phyloP scores from a whole-genome alignment of 257 asterid species.

The Scutellaria baicalensis region DNA sequence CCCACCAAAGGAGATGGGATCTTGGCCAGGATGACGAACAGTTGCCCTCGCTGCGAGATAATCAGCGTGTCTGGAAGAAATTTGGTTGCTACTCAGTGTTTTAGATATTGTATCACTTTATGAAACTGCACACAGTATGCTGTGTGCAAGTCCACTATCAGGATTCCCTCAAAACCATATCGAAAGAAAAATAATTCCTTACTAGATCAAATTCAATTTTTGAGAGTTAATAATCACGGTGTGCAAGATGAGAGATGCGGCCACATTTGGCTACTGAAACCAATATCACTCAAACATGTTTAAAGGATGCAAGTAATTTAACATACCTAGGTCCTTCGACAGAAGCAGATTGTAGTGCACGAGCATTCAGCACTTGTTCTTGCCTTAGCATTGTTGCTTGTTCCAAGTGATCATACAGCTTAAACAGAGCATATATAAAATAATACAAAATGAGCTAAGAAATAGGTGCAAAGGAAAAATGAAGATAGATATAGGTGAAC shows the following conservation, averaged over 20 bases:
- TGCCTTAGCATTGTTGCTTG: not conserved
- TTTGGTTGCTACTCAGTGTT: constrained; percentile 62
- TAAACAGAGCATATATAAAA: constrained; percentile 41
- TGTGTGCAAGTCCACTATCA: constrained; percentile 28
- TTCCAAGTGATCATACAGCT: constrained; percentile 68
- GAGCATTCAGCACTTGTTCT: constrained; percentile 54
- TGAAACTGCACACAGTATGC: constrained; percentile 35
- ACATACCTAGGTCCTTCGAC: constrained; percentile 81
- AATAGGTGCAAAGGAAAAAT: not conserved
- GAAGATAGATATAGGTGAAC: not conserved
- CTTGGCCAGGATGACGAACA: constrained; percentile 64
- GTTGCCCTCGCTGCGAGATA: constrained; percentile 75
- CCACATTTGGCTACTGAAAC: constrained; percentile 10
- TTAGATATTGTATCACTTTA: constrained; percentile 32
- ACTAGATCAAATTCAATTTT: constrained; percentile 5
- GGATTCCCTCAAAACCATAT: constrained; percentile 13
- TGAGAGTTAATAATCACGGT: constrained; percentile 1
- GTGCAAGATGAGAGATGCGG: constrained; percentile 1
- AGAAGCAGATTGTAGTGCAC: constrained; percentile 61
- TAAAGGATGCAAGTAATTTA: not conserved
- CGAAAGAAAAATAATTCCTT: constrained; percentile 8
- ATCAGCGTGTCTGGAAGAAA: constrained; percentile 98
- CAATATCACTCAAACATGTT: not conserved
- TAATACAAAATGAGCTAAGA: not conserved
- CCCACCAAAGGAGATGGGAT: constrained; percentile 61